These are phyloP conservation scores for Clathrus columnatus DNA, from an alignment of 768 basidiomycete species.

Conservation along the genomic window DNA sequence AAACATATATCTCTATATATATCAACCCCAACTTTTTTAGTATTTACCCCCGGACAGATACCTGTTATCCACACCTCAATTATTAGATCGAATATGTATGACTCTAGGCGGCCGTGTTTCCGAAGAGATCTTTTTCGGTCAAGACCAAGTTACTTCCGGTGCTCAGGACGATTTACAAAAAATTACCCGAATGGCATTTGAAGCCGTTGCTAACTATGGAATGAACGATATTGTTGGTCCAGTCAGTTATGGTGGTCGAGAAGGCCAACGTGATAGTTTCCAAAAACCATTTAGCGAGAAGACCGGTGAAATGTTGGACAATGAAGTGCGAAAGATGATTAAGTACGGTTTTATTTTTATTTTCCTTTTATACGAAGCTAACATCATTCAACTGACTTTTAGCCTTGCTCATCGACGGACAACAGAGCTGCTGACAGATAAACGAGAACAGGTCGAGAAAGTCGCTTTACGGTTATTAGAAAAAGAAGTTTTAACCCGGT, in stretches of 20 bases:
- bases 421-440: conserved; percentile 66
- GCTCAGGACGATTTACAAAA: conserved; percentile 98
- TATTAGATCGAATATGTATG: conserved; percentile 95
- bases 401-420: conserved; percentile 80
- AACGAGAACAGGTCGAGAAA: conserved; percentile 85
- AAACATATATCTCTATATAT: neutral
- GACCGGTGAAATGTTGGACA: conserved; percentile 89
- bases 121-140: conserved; percentile 96
- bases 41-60: conserved; percentile 95
- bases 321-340: conserved; percentile 93
- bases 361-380: conserved; percentile 8
- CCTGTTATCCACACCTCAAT: conserved; percentile 89
- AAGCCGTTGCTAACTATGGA: conserved; percentile 91
- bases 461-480: conserved; percentile 85
- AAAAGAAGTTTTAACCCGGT: conserved; percentile 95
- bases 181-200: conserved; percentile 96
- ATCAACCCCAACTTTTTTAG: conserved; percentile 28
- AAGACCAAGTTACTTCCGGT: conserved; percentile 89
- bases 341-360: conserved; percentile 33
- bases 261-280: conserved; percentile 79
- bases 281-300: conserved; percentile 98
- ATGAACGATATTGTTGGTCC: conserved; percentile 95
- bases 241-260: conserved; percentile 88
- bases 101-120: conserved; percentile 96
- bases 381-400: neutral